Conservation (phyloP, 192 early-diverging fungal genomes). For the Backusella liffmaniae region DNA sequence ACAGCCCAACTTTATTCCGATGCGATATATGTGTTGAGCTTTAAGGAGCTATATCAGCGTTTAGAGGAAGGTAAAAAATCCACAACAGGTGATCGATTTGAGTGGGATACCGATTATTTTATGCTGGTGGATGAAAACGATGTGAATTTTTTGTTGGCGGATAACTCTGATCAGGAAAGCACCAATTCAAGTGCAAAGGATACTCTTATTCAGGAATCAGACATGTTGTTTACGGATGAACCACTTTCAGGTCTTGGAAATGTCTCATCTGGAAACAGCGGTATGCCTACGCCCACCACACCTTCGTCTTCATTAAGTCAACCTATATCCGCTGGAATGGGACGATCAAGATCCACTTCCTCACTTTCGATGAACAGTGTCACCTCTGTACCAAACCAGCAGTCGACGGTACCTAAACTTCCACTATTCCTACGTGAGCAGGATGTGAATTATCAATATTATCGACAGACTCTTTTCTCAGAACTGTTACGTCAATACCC, state of each 20-base stretch:
- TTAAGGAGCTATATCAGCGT: slow-evolving; percentile 50
- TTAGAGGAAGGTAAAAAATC: slow-evolving; percentile 27
- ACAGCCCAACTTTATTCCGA: slow-evolving; percentile 55
- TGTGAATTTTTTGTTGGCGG: slow-evolving; percentile 53
- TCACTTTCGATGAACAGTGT: slow-evolving; percentile 17
- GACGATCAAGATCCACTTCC: slow-evolving; percentile 23
- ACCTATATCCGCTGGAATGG: slow-evolving; percentile 8
- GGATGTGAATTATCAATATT: slow-evolving; percentile 59
- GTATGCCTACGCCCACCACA: slow-evolving; percentile 3
- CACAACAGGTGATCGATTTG: slow-evolving; percentile 39
- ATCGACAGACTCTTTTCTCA: slow-evolving; percentile 53
- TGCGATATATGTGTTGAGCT: slow-evolving; percentile 38
- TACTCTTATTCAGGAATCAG: slow-evolving; percentile 13
- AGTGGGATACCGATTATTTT: slow-evolving; percentile 59
- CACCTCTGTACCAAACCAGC: background rate
- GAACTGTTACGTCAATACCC: slow-evolving; percentile 58
- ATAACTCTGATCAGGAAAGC: slow-evolving; percentile 11
- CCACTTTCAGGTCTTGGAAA: slow-evolving; percentile 13
- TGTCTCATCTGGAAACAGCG: background rate
- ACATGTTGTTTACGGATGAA: slow-evolving; percentile 38
- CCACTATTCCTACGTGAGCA: slow-evolving; percentile 54
- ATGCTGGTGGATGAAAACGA: slow-evolving; percentile 55
- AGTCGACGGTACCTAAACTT: slow-evolving; percentile 31
- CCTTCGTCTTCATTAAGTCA: slow-evolving; percentile 4
- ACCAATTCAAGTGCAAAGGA: slow-evolving; percentile 11